These are phyloP conservation scores for Alectoria sarmentosa DNA, from an alignment of 495 filamentous ascomycete genomes.

Conservation along the genomic window DNA sequence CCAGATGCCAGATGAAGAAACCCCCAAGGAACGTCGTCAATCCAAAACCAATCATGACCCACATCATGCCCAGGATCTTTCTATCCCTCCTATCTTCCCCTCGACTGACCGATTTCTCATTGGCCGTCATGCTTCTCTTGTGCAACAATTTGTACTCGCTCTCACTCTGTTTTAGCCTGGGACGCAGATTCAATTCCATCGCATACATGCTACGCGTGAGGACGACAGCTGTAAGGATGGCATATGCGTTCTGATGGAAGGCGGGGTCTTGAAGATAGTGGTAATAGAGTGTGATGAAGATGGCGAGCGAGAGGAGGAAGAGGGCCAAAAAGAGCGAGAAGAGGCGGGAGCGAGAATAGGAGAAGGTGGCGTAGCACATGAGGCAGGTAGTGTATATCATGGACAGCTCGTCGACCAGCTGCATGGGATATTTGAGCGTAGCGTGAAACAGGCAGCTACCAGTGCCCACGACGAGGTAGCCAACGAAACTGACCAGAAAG, in stretches of 20 bases:
- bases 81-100: conserved; percentile 45
- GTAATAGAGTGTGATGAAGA: conserved; percentile 88
- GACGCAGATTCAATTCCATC: conserved; percentile 77
- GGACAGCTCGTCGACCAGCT: conserved; percentile 89
- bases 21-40: conserved; percentile 73
- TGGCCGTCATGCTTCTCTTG: conserved; percentile 21
- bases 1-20: conserved; percentile 81
- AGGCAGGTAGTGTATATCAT: conserved; percentile 98
- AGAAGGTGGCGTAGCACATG: conserved; percentile 86
- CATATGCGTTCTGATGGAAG: conserved; percentile 90
- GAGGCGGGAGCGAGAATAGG: conserved; percentile 53
- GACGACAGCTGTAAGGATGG: conserved; percentile 67
- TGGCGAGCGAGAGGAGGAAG: conserved; percentile 53
- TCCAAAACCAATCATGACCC: conserved; percentile 65
- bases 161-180: conserved; percentile 35
- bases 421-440: conserved; percentile 90
- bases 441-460: conserved; percentile 81
- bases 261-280: conserved; percentile 86
- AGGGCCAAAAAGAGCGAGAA: conserved; percentile 52
- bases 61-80: conserved; percentile 62
- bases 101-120: conserved; percentile 21
- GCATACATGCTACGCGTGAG: conserved; percentile 79
- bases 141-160: conserved; percentile 32
- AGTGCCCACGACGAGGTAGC: conserved; percentile 71
- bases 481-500: conserved; percentile 62